phyloP scores from a whole-genome alignment of 306 rosid species.

The Vigna mungo region DNA sequence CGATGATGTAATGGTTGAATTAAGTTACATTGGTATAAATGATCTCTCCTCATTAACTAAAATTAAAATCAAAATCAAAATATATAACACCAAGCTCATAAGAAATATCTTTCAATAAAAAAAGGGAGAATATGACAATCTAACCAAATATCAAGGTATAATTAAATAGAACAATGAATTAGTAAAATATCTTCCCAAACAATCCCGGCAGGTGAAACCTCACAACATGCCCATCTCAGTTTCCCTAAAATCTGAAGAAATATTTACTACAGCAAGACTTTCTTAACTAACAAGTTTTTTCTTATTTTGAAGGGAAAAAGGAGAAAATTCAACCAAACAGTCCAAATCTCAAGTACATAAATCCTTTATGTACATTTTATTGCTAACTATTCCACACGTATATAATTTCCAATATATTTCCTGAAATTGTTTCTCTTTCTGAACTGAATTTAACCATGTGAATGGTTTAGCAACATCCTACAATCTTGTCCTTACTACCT shows the following conservation, averaged over 20 bases:
- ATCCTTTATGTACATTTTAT: background rate
- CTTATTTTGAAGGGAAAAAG: background rate
- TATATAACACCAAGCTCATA: constrained; percentile 20
- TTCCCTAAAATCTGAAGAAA: constrained; percentile 25
- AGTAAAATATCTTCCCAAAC: constrained; percentile 18
- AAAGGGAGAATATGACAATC: background rate
- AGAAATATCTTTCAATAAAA: background rate
- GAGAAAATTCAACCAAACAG: background rate
- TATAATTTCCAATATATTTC: too few species aligned
- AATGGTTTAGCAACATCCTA: too few species aligned
- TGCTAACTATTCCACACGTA: too few species aligned
- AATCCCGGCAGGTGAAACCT: constrained; percentile 5
- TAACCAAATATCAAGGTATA: constrained; percentile 1
- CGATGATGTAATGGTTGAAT: too few species aligned
- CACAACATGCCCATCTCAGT: background rate
- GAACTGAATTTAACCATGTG: too few species aligned
- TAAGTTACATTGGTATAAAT: too few species aligned
- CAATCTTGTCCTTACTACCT: too few species aligned
- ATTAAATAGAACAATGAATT: constrained; percentile 1
- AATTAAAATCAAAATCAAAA: background rate
- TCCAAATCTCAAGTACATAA: background rate
- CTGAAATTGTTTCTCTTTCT: too few species aligned
- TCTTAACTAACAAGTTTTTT: background rate
- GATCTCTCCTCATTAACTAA: too few species aligned
- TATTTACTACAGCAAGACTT: background rate